phyloP scores from a whole-genome alignment of 805 yeast species.

The Ogataea nitratoaversa region DNA sequence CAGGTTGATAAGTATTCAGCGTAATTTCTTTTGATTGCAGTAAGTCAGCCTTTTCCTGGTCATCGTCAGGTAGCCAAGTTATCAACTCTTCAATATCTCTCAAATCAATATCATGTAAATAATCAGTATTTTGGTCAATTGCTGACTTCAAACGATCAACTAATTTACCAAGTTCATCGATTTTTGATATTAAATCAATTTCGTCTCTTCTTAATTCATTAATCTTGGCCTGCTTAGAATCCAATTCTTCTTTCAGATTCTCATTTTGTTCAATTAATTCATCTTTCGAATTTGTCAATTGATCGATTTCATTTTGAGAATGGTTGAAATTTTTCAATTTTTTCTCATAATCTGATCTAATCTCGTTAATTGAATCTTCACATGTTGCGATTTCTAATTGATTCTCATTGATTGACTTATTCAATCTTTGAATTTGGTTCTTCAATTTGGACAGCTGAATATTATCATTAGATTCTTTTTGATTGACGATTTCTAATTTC shows the following conservation, averaged over 20 bases:
- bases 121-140: slow-evolving; percentile 26
- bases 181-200: slow-evolving; percentile 58
- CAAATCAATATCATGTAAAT: slow-evolving; percentile 32
- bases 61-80: slow-evolving; percentile 44
- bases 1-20: slow-evolving; percentile 38
- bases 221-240: slow-evolving; percentile 38
- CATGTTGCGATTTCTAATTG: slow-evolving; percentile 41
- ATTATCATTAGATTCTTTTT: slow-evolving; percentile 54
- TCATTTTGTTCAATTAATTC: slow-evolving; percentile 40
- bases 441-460: slow-evolving; percentile 55
- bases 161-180: slow-evolving; percentile 50
- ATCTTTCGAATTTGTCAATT: slow-evolving; percentile 30
- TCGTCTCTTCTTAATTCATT: slow-evolving; percentile 60
- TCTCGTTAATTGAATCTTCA: slow-evolving; percentile 31
- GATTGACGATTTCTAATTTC: slow-evolving; percentile 54
- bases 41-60: slow-evolving; percentile 15
- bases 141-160: slow-evolving; percentile 36
- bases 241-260: slow-evolving; percentile 36
- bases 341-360: slow-evolving; percentile 28
- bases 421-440: slow-evolving; percentile 56
- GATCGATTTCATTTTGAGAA: slow-evolving; percentile 32
- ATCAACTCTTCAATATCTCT: slow-evolving; percentile 52
- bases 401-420: slow-evolving; percentile 42
- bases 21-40: slow-evolving; percentile 25
- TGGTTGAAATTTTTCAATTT: slow-evolving; percentile 25